Base-by-base conservation (phyloP, 192 early-diverging fungal species). In the Allomyces javanicus region DNA sequence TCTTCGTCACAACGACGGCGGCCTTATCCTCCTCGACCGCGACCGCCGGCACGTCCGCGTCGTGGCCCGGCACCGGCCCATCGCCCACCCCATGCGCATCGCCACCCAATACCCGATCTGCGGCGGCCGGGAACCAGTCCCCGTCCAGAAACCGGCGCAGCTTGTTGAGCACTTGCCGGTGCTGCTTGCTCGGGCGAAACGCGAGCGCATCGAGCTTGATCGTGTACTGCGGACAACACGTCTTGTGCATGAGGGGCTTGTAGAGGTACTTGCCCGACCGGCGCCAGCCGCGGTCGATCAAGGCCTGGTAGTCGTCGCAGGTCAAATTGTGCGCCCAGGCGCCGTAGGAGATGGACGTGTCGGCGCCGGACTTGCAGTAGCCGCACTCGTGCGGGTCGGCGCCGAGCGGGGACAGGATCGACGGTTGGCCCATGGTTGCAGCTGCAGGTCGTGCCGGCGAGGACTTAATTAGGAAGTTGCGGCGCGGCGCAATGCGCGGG, bases 91-190 rank as follows among this genome's bases (percentile, higher is more conserved):
- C 61, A 24, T 75, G 70, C 62, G 68, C 67, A 61, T 66, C 62
- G 17, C 62, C 70, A 19, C 70, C 67, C 63, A 67, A 69, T 12
- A 58, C 69, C 62, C 68, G 44, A n/a, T 67, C 65, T 0, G 33
- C 25, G 17, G 55, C 61, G 50, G 62, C 62, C 12, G 72, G 71
- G 3, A 25, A 33, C 44, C 65, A 71, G 17, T 66, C 63, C 14
- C 76, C 78, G 45, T 76, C 70, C 25, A 87, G 62, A 67, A 73
- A 85, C 24, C 75, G 79, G 64, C 80, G 78, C 69, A 87, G 75
- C 67, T 87, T 80, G 69, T 79, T 79, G 1, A 87, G 65, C 10
- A 85, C 69, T 67, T 88, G 85, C 24, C 82, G 78, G 45, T 89
- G 87, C 21, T 83, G 77, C 67, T 88, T 87, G 10, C 77, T 77